Evolutionary conservation across 129 eudicot genomes (phyloP), one percentile per base, ranked within the genome.

Genomic region (Escallonia herrerae): DNA sequence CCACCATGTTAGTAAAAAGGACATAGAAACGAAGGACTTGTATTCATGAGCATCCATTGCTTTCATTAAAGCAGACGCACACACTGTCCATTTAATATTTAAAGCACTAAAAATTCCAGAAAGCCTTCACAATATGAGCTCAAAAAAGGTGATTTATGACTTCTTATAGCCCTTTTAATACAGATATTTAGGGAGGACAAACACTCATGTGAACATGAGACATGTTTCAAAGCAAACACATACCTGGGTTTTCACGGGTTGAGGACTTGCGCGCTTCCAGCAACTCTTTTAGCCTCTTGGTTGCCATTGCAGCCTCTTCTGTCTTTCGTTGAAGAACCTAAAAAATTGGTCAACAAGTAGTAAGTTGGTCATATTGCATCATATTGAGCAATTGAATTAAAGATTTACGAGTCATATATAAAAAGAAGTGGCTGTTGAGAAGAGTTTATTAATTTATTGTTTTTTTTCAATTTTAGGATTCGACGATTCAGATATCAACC

Each of bases 241-340:
- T 77, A 89, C 99, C 93, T 11, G 77, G 65, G 81, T 86, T 81
- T 56, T 84, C 91, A 39, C 86, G 95, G 15, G 78, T 58, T 56
- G 83, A 54, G 65, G 74, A 77, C 79, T 94, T 94, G 61, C 95
- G 94, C 45, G 71, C 74, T 77, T 86, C 86, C 53, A 82, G 71
- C 80, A 86, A 63, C 78, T 86, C 89, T 70, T 86, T 86, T 60
- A 86, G 75, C 76, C 74, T 82, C 64, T 82, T 86, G 65, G 89
- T 77, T 40, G 89, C 89, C 75, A 78, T 80, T 74, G 86, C 84
- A 74, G 94, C 94, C 72, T 86, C 94, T 80, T 82, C 94, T 63
- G 94, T 77, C 76, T 86, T 86, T 71, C 89, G 77, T 65, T 86
- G 89, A 82, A 80, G 82, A 73, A 86, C 94, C 86, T 82, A 74